Evolutionary conservation across 2,329 filamentous ascomycete genomes (phyloP).

Genomic region (Chlorencoelia australis): DNA sequence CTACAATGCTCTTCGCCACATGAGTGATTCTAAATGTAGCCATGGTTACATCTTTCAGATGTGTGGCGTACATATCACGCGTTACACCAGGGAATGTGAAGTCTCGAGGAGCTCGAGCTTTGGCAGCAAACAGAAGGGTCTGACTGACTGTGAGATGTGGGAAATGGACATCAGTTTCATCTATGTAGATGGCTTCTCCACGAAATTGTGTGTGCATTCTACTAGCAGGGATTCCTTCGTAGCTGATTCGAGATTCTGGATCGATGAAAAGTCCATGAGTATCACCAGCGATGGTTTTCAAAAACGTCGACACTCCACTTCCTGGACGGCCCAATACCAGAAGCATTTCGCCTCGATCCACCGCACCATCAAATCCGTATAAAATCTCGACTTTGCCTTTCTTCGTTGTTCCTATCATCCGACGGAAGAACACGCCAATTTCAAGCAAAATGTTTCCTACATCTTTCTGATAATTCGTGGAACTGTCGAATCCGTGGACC

Average conservation of each 20-base stretch:
- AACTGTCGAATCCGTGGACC: slow-evolving; percentile 55
- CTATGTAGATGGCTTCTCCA: slow-evolving; percentile 61
- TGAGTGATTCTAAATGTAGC: slow-evolving; percentile 63
- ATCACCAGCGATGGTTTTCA: slow-evolving; percentile 46
- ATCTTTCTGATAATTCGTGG: slow-evolving; percentile 62
- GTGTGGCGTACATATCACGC: slow-evolving; percentile 38
- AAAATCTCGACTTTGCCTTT: slow-evolving; percentile 46
- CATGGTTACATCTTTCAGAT: slow-evolving; percentile 46
- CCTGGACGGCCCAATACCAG: slow-evolving; percentile 58
- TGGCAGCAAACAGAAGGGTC: slow-evolving; percentile 63
- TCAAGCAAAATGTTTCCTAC: slow-evolving; percentile 50
- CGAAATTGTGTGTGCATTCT: slow-evolving; percentile 43
- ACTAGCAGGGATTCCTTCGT: slow-evolving; percentile 46
- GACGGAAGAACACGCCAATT: slow-evolving; percentile 31
- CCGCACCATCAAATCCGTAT: slow-evolving; percentile 49
- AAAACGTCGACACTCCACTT: slow-evolving; percentile 48
- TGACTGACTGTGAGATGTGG: slow-evolving; percentile 64
- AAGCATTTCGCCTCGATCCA: slow-evolving; percentile 54
- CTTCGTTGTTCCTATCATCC: slow-evolving; percentile 43
- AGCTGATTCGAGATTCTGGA: slow-evolving; percentile 43
- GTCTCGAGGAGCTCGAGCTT: slow-evolving; percentile 55
- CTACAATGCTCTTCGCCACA: slow-evolving; percentile 61
- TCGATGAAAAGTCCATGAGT: slow-evolving; percentile 46
- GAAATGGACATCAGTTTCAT: slow-evolving; percentile 66
- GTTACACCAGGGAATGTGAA: slow-evolving; percentile 46